Conservation (phyloP, 345 rosid species). For the Gynandropsis gynandra region DNA sequence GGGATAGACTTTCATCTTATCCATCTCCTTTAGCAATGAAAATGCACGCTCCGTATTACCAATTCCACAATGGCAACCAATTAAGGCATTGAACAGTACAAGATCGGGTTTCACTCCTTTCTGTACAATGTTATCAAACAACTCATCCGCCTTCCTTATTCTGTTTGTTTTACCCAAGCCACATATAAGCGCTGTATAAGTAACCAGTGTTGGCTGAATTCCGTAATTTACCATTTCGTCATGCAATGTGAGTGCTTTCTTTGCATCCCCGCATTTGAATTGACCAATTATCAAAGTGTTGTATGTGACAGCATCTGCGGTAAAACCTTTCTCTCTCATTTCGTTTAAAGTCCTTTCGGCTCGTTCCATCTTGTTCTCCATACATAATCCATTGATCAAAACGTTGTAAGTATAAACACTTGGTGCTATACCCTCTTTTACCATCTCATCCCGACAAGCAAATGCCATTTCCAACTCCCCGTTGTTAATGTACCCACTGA, state of each 20-base stretch:
- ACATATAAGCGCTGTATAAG: slow-evolving; percentile 76
- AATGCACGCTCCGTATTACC: slow-evolving; percentile 67
- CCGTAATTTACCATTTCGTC: slow-evolving; percentile 62
- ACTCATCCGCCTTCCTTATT: slow-evolving; percentile 63
- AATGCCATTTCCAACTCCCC: slow-evolving; percentile 63
- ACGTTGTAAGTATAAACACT: slow-evolving; percentile 74
- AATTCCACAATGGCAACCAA: slow-evolving; percentile 66
- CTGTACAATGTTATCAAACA: slow-evolving; percentile 47
- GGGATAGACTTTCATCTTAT: slow-evolving; percentile 49
- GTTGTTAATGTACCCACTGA: slow-evolving; percentile 63
- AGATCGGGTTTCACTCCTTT: slow-evolving; percentile 51
- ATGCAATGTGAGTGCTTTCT: slow-evolving; percentile 56
- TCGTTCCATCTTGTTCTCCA: slow-evolving; percentile 55
- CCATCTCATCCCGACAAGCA: slow-evolving; percentile 70
- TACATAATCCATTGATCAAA: slow-evolving; percentile 68
- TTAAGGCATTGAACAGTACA: slow-evolving; percentile 69
- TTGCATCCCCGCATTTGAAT: slow-evolving; percentile 59
- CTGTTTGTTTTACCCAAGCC: slow-evolving; percentile 54
- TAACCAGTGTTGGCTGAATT: slow-evolving; percentile 55
- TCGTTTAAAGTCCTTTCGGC: slow-evolving; percentile 62
- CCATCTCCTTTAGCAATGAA: slow-evolving; percentile 62
- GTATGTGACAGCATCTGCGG: slow-evolving; percentile 60
- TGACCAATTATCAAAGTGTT: slow-evolving; percentile 83
- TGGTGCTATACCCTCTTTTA: slow-evolving; percentile 48
- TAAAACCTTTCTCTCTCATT: slow-evolving; percentile 51